Base-by-base conservation (phyloP, 2,329 filamentous ascomycete species). In the Knoxdaviesia capensis region DNA sequence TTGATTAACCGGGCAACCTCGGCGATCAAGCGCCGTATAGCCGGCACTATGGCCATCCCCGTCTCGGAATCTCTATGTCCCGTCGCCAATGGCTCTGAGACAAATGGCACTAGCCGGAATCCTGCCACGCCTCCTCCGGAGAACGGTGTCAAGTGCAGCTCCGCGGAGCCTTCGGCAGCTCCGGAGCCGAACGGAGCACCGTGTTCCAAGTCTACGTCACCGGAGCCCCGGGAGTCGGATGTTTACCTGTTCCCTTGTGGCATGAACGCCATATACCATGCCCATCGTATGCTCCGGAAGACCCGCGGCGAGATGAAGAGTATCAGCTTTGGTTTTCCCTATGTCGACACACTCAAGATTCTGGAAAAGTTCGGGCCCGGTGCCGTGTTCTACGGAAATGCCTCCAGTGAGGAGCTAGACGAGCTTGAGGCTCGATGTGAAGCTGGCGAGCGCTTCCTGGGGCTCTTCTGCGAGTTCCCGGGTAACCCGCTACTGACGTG, bases 241-340 rank as follows among this genome's bases (percentile, higher is more conserved):
- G 81, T 98, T 34, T 93, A 85, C 53, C 68, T 98, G 1, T 88
- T 81, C 43, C 83, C 88, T 0, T 79, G 73, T 36, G 90, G 90
- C 34, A 98, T 98, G 87, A 94, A 85, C 53, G 77, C 88, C 41
- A 94, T 98, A 38, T 98, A 85, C 62, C 85, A 84, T 50, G 71
- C 82, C 0, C 90, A 98, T 55, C 76, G 80, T 40, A 74, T 73
- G 37, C 63, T 94, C 41, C 63, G 88, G 47, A 63, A 65, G 41
- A 68, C 74, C 1, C 72, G 77, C 34, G 75, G 76, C 3, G 62
- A 67, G 6, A 54, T 72, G 45, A 81, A 83, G 58, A 92, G 85
- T 56, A 76, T 98, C 54, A 87, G 80, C 53, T 94, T 85, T 53
- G 90, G 90, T n/a, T 98, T 98, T 51, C 86, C 90, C 0, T 98